phyloP scores from a whole-genome alignment of 2,329 filamentous ascomycete genomes.

The Trichoderma pleuroti region DNA sequence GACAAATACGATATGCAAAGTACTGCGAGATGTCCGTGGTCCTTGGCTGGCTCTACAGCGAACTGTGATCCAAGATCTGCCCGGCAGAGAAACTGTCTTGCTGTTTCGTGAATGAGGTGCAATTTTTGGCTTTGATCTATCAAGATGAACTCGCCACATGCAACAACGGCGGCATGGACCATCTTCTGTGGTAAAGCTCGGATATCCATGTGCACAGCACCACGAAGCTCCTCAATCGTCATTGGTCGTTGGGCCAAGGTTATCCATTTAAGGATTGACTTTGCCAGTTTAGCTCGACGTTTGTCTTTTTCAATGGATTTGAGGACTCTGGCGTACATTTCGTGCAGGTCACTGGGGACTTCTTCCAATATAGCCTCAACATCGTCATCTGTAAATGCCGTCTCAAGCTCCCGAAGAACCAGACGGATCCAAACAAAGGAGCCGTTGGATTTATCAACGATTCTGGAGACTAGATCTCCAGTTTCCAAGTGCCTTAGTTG shows the following conservation, averaged over 20 bases:
- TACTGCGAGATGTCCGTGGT: background rate
- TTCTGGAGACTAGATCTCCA: background rate
- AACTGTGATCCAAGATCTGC: background rate
- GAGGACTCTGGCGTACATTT: conserved; percentile 5
- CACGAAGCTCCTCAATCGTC: background rate
- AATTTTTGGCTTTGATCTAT: background rate
- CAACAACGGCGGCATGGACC: background rate
- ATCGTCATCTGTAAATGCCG: background rate
- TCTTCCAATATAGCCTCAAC: background rate
- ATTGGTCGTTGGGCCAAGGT: background rate
- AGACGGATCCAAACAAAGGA: background rate
- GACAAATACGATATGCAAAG: conserved; percentile 2
- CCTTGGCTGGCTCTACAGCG: background rate
- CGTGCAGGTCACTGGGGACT: background rate
- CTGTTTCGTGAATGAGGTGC: background rate
- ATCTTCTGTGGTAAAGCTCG: background rate
- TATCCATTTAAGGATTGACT: background rate
- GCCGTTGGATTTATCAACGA: background rate
- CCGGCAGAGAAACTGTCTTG: background rate
- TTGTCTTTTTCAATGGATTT: background rate
- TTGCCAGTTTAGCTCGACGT: conserved; percentile 8
- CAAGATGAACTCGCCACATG: background rate
- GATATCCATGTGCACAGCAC: background rate
- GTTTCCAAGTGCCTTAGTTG: background rate
- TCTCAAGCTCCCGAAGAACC: background rate